These are phyloP conservation scores for Delitschia confertaspora DNA, from an alignment of 495 filamentous ascomycete species.

Conservation along the genomic window DNA sequence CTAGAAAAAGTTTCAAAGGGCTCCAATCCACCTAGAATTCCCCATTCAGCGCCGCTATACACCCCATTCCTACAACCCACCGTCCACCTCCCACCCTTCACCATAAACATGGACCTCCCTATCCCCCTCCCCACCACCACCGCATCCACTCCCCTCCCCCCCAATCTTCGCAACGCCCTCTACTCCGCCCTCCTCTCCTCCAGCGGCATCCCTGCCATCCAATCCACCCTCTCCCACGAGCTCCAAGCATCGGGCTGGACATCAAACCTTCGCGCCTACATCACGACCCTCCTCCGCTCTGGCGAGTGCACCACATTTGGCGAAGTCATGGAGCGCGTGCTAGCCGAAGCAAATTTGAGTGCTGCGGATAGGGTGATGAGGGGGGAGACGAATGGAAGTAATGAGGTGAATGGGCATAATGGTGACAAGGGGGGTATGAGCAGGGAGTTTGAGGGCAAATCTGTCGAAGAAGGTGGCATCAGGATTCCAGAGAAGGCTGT, in stretches of 20 bases:
- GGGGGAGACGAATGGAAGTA: slow-evolving; percentile 5
- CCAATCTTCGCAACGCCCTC: slow-evolving; percentile 23
- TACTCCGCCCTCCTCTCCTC: slow-evolving; percentile 22
- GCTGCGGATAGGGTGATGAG: background rate
- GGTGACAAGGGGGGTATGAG: slow-evolving; percentile 7
- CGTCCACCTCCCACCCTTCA: background rate
- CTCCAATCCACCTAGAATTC: too few relatives aligned
- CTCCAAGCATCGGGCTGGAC: slow-evolving; percentile 27
- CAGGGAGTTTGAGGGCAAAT: slow-evolving; percentile 5
- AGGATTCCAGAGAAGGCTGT: slow-evolving; percentile 25
- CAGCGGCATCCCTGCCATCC: slow-evolving; percentile 24
- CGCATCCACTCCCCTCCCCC: slow-evolving; percentile 6
- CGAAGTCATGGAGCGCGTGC: slow-evolving; percentile 25
- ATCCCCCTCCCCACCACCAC: slow-evolving; percentile 9
- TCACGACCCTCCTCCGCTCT: slow-evolving; percentile 27
- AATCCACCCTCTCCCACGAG: slow-evolving; percentile 24
- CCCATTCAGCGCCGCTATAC: too few relatives aligned
- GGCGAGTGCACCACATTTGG: slow-evolving; percentile 29
- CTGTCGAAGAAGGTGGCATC: slow-evolving; percentile 19
- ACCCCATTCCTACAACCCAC: background rate
- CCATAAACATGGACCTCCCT: background rate
- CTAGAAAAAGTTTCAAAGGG: too few relatives aligned
- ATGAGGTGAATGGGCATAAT: slow-evolving; percentile 13
- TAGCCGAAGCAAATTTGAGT: slow-evolving; percentile 8
- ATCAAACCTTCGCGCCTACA: slow-evolving; percentile 23